phyloP scores from a whole-genome alignment of 192 early-diverging fungal species.

The Cladochytrium replicatum region DNA sequence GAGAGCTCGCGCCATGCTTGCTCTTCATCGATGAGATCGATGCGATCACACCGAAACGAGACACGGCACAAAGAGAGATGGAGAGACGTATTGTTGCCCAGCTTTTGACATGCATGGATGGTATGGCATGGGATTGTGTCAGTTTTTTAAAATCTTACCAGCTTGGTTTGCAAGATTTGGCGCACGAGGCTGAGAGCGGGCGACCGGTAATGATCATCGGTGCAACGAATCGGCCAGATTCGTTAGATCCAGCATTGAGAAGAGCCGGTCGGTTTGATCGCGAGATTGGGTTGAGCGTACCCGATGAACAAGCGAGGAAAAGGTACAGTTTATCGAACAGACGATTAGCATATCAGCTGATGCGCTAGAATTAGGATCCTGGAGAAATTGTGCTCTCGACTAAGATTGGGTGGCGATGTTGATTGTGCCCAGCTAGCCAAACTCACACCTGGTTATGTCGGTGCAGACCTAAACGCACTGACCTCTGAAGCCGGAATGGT shows the following conservation, averaged over 20 bases:
- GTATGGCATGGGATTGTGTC: too few relatives aligned
- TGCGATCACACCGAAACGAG: constrained; percentile 86
- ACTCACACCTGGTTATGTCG: constrained; percentile 93
- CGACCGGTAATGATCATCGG: constrained; percentile 88
- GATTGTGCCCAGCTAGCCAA: constrained; percentile 75
- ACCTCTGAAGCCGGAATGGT: constrained; percentile 77
- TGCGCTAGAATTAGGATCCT: constrained; percentile 47
- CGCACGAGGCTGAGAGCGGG: constrained; percentile 76
- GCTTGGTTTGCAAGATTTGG: too few relatives aligned
- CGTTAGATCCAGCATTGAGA: constrained; percentile 69
- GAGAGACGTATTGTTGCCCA: constrained; percentile 95
- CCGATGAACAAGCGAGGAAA: constrained; percentile 76
- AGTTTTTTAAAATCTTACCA: too few relatives aligned
- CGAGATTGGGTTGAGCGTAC: constrained; percentile 80
- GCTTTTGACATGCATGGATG: constrained; percentile 91
- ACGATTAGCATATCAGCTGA: too few relatives aligned
- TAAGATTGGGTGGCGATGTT: constrained; percentile 73
- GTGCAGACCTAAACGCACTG: constrained; percentile 90
- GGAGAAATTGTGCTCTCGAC: constrained; percentile 61
- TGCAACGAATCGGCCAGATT: constrained; percentile 83
- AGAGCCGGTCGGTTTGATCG: constrained; percentile 81
- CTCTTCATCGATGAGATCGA: constrained; percentile 99
- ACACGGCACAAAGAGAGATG: constrained; percentile 89
- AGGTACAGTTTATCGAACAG: too few relatives aligned
- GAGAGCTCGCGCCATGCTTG: constrained; percentile 73